Evolutionary conservation across 768 basidiomycete genomes (phyloP).

Genomic region (Lyophyllum shimeji): DNA sequence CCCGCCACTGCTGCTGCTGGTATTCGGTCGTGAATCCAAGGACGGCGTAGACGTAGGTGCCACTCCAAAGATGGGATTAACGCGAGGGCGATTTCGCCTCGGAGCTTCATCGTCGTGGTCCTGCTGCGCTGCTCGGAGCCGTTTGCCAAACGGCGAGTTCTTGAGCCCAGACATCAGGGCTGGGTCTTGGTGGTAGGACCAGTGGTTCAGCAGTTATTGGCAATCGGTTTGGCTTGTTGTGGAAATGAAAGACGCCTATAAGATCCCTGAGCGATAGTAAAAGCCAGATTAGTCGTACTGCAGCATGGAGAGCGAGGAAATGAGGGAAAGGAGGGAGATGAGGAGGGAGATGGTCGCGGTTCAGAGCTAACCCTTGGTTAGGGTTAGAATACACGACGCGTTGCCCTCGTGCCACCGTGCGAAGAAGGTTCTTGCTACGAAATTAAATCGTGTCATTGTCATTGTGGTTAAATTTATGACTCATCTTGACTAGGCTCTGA

Average conservation of each 20-base stretch:
- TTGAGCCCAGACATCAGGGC: slow-evolving; percentile 68
- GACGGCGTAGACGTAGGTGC: slow-evolving; percentile 49
- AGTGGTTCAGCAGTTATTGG: not conserved
- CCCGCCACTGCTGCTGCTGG: slow-evolving; percentile 52
- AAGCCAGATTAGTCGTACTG: not conserved
- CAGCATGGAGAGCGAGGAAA: slow-evolving; percentile 1
- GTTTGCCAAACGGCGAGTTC: slow-evolving; percentile 84
- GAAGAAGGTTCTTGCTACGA: no score
- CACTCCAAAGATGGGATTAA: slow-evolving; percentile 54
- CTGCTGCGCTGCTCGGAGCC: slow-evolving; percentile 70
- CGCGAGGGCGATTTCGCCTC: slow-evolving; percentile 49
- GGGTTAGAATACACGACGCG: slow-evolving; percentile 7
- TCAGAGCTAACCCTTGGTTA: slow-evolving; percentile 3
- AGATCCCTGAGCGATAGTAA: not conserved
- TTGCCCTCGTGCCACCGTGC: slow-evolving; percentile 10
- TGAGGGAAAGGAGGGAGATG: not conserved
- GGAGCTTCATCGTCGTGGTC: slow-evolving; percentile 58
- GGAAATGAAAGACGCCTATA: not conserved
- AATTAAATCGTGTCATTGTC: no score
- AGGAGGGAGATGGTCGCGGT: slow-evolving; percentile 1
- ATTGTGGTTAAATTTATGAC: not conserved
- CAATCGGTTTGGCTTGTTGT: not conserved
- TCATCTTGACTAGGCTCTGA: no score
- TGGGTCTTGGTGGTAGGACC: not conserved
- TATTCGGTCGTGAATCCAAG: slow-evolving; percentile 52